Base-by-base conservation (phyloP, 768 basidiomycete species). In the Paxillus ammoniavirescens region DNA sequence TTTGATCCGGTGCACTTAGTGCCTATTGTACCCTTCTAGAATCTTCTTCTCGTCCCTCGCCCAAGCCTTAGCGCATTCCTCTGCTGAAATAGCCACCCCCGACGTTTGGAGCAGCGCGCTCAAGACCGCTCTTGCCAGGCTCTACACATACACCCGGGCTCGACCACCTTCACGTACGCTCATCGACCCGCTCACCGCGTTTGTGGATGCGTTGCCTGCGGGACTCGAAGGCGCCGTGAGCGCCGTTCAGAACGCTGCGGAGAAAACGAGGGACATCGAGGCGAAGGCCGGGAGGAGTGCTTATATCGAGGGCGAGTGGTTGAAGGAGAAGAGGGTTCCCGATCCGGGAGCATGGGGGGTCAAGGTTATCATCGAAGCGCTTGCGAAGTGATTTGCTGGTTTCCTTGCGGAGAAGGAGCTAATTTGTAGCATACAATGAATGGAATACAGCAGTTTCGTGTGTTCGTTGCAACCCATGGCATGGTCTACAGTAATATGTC, bases 311-410 rank as follows among this genome's bases (percentile, higher is more conserved):
- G 79, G 83, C 14, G 78, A 81, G 40, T 73, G 82, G 59, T 73
- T 95, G 50, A 82, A 73, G 65, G 71, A 77, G 50, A 77, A 87
- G 67, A 76, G 73, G 37, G 77, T 91, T 18, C 73, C 92, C 2
- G 93, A 98, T 72, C 93, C 93, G 0, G 94, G 94, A 36, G 94
- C 94, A 30, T 93, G 92, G 90, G 93, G 92, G 42, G 83, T 96
- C 51, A 89, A 86, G 63, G 77, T 79, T 8, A 81, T 92, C 52
- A 61, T 93, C 53, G 82, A 89, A 65, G 82, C 75, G 38, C 69
- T 89, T 41, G 53, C 53, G 17, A 46, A 46, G 36, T 63, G 38
- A 43, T 30, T 28, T 26, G 28, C 10, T 37, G 8, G 28, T 8
- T 8, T 14, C 17, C 38, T 18, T 8, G 2, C 38, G 8, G 15